Conservation (phyloP, 2,329 filamentous ascomycete species). For the Alternaria postmessia region DNA sequence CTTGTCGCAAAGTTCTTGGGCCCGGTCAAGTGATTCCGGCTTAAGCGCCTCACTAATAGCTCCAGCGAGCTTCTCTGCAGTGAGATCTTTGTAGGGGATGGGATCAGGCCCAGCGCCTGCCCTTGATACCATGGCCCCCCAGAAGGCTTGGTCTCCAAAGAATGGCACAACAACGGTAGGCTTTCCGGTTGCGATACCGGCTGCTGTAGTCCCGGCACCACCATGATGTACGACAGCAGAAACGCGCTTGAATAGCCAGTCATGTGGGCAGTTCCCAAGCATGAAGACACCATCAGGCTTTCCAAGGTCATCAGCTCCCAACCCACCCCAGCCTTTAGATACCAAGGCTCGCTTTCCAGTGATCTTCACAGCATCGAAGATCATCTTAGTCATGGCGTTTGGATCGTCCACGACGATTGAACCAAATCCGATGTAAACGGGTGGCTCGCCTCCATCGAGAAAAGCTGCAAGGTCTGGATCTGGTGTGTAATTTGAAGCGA, state of each 20-base stretch:
- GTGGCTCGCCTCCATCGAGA: conserved; percentile 50
- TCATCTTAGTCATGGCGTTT: conserved; percentile 52
- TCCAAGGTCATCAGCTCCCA: conserved; percentile 71
- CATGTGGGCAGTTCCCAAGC: conserved; percentile 85
- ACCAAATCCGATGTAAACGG: conserved; percentile 54
- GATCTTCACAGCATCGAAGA: conserved; percentile 55
- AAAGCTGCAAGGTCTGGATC: conserved; percentile 51
- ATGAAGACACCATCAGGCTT: conserved; percentile 82
- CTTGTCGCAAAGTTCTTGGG: conserved; percentile 48
- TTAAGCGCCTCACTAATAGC: conserved; percentile 50
- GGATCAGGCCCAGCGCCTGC: conserved; percentile 53
- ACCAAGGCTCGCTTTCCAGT: conserved; percentile 80
- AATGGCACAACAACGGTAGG: conserved; percentile 87
- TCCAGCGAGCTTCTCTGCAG: conserved; percentile 49
- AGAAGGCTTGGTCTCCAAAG: conserved; percentile 60
- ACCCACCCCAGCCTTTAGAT: conserved; percentile 87
- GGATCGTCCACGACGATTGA: conserved; percentile 55
- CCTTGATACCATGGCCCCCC: conserved; percentile 53
- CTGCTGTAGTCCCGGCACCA: conserved; percentile 86
- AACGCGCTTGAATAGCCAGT: conserved; percentile 86
- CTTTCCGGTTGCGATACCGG: conserved; percentile 80
- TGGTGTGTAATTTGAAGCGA: conserved; percentile 52
- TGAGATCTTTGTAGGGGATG: conserved; percentile 51
- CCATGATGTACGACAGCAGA: conserved; percentile 87
- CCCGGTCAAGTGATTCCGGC: conserved; percentile 47